Percentiles rank a stretch among this genome's conserved stretches.
Evolutionary conservation across 257 asterid species (phyloP).

Genomic region (Mitragyna speciosa): DNA sequence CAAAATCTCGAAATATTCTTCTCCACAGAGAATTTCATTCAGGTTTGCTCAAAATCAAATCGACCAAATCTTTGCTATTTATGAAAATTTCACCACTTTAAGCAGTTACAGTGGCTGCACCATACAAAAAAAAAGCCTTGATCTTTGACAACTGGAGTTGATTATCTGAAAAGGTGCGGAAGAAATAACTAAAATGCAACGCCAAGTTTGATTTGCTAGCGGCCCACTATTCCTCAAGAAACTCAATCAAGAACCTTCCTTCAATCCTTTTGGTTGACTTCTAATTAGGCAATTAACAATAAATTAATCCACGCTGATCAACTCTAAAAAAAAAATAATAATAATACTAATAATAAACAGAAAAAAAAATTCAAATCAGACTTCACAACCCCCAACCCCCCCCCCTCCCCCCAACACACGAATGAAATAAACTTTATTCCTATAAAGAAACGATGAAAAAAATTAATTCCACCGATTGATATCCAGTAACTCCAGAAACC

Average conservation of each 20-base stretch:
- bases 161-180: background rate
- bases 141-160: constrained; percentile 1
- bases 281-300: background rate
- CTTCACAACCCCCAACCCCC: background rate
- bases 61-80: background rate
- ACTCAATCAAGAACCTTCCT: constrained; percentile 12
- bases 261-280: background rate
- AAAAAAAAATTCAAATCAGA: constrained; percentile 11
- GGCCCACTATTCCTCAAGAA: background rate
- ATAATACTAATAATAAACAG: constrained; percentile 1
- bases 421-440: constrained; percentile 8
- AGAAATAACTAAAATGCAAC: background rate
- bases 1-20: constrained; percentile 33
- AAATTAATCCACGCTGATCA: background rate
- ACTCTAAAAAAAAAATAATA: too few relatives aligned
- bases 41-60: background rate
- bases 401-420: background rate
- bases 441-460: background rate
- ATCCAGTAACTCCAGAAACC: background rate
- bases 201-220: background rate
- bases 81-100: background rate
- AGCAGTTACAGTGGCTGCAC: background rate
- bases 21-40: background rate
- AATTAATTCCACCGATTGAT: background rate
- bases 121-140: background rate